A percentile compares a stretch with the other conserved stretches of the same genome.
These are phyloP conservation scores for Chloris gayana DNA, from an alignment of 176 grass and related monocot genomes.

Conservation along the genomic window DNA sequence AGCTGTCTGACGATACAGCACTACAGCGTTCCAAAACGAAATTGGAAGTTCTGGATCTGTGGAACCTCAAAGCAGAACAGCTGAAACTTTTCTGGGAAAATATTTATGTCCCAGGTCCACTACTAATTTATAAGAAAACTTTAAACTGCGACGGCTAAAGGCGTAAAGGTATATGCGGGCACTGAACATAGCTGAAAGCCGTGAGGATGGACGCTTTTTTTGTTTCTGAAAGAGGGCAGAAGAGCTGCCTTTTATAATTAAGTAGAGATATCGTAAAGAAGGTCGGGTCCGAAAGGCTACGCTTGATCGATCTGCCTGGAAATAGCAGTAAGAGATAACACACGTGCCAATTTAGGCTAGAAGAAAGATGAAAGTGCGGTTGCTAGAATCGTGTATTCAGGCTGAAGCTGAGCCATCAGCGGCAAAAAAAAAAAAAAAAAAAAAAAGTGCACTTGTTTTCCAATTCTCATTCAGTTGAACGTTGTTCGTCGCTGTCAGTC, in stretches of 20 bases:
- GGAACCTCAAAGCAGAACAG: constrained; percentile 1
- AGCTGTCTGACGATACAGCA: background rate
- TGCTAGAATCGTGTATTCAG: background rate
- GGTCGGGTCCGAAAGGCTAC: too few relatives aligned
- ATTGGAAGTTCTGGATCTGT: background rate
- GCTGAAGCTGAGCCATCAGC: background rate
- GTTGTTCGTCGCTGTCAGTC: background rate
- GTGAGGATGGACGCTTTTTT: background rate
- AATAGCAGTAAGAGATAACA: too few relatives aligned
- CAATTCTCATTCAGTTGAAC: background rate
- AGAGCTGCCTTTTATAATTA: too few relatives aligned
- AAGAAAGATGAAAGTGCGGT: too few relatives aligned
- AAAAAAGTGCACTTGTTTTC: background rate
- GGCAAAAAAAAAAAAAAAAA: too few relatives aligned
- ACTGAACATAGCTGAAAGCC: background rate
- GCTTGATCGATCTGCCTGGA: too few relatives aligned
- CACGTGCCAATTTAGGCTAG: too few relatives aligned
- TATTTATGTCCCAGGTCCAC: background rate
- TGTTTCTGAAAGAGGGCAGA: background rate
- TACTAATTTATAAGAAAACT: background rate
- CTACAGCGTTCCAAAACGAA: background rate
- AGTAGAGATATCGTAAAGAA: too few relatives aligned
- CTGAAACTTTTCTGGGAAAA: background rate
- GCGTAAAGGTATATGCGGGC: constrained; percentile 3
- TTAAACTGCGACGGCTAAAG: constrained; percentile 12